Conservation (phyloP, 2,329 filamentous ascomycete species). For the Neopestalotiopsis sp. region DNA sequence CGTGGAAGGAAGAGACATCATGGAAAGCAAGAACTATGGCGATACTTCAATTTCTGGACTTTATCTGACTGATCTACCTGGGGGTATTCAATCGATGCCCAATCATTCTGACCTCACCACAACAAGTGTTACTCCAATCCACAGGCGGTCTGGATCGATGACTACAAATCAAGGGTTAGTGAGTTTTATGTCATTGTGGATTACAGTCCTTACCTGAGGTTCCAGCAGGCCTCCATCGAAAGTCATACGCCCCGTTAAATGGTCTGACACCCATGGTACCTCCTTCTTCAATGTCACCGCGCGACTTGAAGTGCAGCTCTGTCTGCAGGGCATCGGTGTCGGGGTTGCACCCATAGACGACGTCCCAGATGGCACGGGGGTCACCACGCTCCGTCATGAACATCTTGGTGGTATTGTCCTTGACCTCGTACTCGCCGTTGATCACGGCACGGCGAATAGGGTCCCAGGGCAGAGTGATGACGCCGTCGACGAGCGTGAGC, state of each 20-base stretch:
- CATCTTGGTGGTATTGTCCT: constrained; percentile 52
- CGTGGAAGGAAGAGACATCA: too few relatives aligned
- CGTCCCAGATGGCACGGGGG: constrained; percentile 45
- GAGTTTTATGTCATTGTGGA: not conserved
- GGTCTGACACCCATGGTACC: constrained; percentile 46
- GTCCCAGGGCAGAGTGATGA: constrained; percentile 38
- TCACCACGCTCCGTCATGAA: constrained; percentile 52
- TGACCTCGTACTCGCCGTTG: constrained; percentile 49
- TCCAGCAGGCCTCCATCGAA: constrained; percentile 47
- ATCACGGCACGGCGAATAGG: constrained; percentile 42
- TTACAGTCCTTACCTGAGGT: constrained; percentile 35
- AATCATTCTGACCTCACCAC: not conserved
- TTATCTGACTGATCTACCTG: not conserved
- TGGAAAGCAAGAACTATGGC: too few relatives aligned
- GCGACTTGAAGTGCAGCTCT: constrained; percentile 40
- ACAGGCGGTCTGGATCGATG: constrained; percentile 18
- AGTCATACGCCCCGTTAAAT: constrained; percentile 44
- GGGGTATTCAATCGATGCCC: not conserved
- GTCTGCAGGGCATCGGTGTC: constrained; percentile 45
- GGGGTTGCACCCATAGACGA: constrained; percentile 46
- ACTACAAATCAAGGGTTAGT: constrained; percentile 1
- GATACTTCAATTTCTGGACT: not conserved
- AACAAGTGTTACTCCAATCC: constrained; percentile 21
- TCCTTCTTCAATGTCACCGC: constrained; percentile 33
- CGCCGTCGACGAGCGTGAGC: constrained; percentile 43